Conservation (phyloP, 352 stramenopile genomes). For the Phytophthora litchii region DNA sequence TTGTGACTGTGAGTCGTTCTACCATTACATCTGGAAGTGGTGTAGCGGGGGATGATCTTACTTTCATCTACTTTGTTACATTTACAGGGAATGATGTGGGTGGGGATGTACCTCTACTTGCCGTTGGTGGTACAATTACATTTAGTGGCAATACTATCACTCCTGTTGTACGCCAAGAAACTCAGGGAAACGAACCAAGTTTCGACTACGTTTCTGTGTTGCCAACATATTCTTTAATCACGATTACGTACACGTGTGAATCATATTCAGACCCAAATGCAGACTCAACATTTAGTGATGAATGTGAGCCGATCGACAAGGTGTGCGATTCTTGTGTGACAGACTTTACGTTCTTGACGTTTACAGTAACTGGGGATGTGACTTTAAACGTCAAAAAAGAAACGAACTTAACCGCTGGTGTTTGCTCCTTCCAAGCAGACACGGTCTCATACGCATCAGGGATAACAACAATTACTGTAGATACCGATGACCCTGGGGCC, state of each 20-base stretch:
- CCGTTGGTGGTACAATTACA: conserved; percentile 47
- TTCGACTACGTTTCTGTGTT: conserved; percentile 28
- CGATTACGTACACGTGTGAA: conserved; percentile 71
- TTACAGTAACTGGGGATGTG: conserved; percentile 39
- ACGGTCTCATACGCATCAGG: conserved; percentile 19
- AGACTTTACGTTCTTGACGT: conserved; percentile 59
- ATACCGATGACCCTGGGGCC: conserved; percentile 25
- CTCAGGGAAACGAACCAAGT: conserved; percentile 56
- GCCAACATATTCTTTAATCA: conserved; percentile 38
- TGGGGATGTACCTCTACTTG: conserved; percentile 87
- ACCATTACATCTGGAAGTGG: conserved; percentile 9
- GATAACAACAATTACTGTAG: conserved; percentile 25
- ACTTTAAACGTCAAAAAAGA: conserved; percentile 16
- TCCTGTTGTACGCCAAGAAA: conserved; percentile 34
- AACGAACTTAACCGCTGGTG: conserved; percentile 48
- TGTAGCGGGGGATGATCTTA: conserved; percentile 50
- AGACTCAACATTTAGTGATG: conserved; percentile 54
- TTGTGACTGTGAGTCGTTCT: conserved; percentile 44
- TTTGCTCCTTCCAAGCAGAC: conserved; percentile 61
- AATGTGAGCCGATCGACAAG: conserved; percentile 45
- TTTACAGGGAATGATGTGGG: conserved; percentile 87
- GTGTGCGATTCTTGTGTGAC: conserved; percentile 68
- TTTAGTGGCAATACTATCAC: conserved; percentile 29
- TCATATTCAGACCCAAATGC: conserved; percentile 81
- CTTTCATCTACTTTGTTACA: conserved; percentile 85